Evolutionary conservation across 1,284 basidiomycete species (phyloP).

Genomic region (Lentinus polychrous): DNA sequence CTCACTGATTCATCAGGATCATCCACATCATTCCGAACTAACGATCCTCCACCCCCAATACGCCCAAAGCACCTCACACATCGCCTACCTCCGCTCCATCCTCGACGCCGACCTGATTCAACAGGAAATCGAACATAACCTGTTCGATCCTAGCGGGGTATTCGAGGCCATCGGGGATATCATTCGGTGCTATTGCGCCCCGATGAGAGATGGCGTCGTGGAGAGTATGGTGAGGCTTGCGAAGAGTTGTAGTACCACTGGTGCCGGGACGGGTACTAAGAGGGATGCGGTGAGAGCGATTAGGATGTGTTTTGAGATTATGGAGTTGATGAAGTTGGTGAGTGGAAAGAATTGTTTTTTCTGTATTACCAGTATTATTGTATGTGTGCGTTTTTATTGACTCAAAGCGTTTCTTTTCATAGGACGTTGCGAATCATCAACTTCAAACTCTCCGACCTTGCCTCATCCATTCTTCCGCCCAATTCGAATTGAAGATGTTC

Average conservation of each 20-base stretch:
- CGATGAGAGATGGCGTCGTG: slow-evolving; percentile 82
- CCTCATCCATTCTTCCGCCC: slow-evolving; percentile 74
- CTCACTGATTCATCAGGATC: too few species aligned
- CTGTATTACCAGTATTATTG: too few species aligned
- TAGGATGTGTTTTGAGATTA: slow-evolving; percentile 82
- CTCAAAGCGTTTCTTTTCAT: slow-evolving; percentile 8
- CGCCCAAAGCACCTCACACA: slow-evolving; percentile 39
- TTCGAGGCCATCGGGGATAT: slow-evolving; percentile 77
- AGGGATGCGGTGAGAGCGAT: slow-evolving; percentile 70
- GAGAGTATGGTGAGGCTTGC: slow-evolving; percentile 79
- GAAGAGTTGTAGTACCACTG: slow-evolving; percentile 46
- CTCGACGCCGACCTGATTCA: slow-evolving; percentile 72
- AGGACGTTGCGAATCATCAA: slow-evolving; percentile 96
- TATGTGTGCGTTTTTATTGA: slow-evolving; percentile 2
- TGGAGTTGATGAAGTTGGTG: slow-evolving; percentile 93
- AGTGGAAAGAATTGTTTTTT: too few species aligned
- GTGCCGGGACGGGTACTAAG: slow-evolving; percentile 35
- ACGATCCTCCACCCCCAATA: slow-evolving; percentile 18
- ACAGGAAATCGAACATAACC: slow-evolving; percentile 70
- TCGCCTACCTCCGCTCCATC: slow-evolving; percentile 49
- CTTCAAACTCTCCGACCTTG: slow-evolving; percentile 82
- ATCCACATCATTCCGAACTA: slow-evolving; percentile 18
- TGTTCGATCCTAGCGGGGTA: slow-evolving; percentile 80
- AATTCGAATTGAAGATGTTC: slow-evolving; percentile 79
- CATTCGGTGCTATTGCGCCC: slow-evolving; percentile 88